Percentiles rank a stretch among this genome's conserved stretches.
These are phyloP conservation scores for Entomortierella lignicola DNA, from an alignment of 192 early-diverging fungal species.

Conservation along the genomic window DNA sequence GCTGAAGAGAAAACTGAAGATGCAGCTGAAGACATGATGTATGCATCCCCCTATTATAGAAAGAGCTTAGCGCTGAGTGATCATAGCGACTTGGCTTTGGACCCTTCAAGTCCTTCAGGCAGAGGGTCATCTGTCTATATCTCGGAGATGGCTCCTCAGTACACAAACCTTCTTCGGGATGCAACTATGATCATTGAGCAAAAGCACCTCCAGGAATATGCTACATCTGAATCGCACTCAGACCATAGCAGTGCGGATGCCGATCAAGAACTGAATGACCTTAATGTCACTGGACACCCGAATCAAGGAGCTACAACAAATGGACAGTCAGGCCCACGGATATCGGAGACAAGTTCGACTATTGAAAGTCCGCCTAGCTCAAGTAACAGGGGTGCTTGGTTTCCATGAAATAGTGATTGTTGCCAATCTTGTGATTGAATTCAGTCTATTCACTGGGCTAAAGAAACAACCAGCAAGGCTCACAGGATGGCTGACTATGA, in stretches of 20 bases:
- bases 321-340: too few species aligned
- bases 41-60: slow-evolving; percentile 38
- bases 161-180: slow-evolving; percentile 36
- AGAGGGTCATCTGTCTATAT: slow-evolving; percentile 12
- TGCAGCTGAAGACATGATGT: slow-evolving; percentile 28
- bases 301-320: not conserved
- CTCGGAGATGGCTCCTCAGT: slow-evolving; percentile 7
- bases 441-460: too few species aligned
- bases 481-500: too few species aligned
- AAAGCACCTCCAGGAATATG: not conserved
- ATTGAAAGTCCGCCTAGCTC: not conserved
- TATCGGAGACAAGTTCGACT: not conserved
- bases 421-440: too few species aligned
- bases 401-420: too few species aligned
- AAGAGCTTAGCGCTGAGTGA: slow-evolving; percentile 35
- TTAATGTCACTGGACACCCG: not conserved
- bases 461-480: too few species aligned
- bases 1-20: not conserved
- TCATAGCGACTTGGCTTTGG: slow-evolving; percentile 21
- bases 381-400: slow-evolving; percentile 9
- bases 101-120: slow-evolving; percentile 3
- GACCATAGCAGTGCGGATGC: not conserved
- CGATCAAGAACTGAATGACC: not conserved
- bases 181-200: slow-evolving; percentile 37
- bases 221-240: too few species aligned